phyloP scores from a whole-genome alignment of 805 yeast genomes.

The Yarrowia alimentaria region DNA sequence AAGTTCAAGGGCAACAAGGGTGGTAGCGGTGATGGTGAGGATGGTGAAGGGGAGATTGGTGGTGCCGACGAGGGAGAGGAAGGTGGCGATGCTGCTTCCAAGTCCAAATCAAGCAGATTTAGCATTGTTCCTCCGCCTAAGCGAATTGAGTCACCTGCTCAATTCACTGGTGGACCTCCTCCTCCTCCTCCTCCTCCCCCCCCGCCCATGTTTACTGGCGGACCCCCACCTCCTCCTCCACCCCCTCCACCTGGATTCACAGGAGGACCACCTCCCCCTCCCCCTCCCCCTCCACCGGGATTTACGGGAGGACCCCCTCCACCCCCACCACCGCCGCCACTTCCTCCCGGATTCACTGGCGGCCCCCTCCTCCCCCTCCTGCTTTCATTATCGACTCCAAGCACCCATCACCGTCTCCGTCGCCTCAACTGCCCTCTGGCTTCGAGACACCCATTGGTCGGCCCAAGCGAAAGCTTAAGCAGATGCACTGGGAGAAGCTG shows the following conservation, averaged over 20 bases:
- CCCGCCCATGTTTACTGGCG: conserved; percentile 30
- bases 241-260: conserved; percentile 37
- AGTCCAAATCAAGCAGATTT: no score
- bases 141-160: conserved; percentile 27
- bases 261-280: conserved; percentile 37
- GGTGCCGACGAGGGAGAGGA: background rate
- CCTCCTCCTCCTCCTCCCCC: conserved; percentile 38
- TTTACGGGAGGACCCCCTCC: conserved; percentile 35
- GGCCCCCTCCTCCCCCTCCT: conserved; percentile 34
- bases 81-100: background rate
- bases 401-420: conserved; percentile 32
- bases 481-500: conserved; percentile 94
- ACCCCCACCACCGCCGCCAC: conserved; percentile 37
- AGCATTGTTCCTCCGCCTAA: background rate
- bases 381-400: conserved; percentile 32
- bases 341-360: conserved; percentile 27
- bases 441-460: conserved; percentile 44
- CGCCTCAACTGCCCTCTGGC: conserved; percentile 38
- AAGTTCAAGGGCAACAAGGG: conserved; percentile 9
- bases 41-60: background rate
- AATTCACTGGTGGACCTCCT: conserved; percentile 33
- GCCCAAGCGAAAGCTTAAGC: conserved; percentile 79
- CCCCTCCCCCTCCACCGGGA: conserved; percentile 34
- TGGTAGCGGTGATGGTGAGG: background rate
- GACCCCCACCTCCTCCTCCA: conserved; percentile 44